phyloP scores from a whole-genome alignment of 75 land plant species.

The Adiantum capillusveneris region DNA sequence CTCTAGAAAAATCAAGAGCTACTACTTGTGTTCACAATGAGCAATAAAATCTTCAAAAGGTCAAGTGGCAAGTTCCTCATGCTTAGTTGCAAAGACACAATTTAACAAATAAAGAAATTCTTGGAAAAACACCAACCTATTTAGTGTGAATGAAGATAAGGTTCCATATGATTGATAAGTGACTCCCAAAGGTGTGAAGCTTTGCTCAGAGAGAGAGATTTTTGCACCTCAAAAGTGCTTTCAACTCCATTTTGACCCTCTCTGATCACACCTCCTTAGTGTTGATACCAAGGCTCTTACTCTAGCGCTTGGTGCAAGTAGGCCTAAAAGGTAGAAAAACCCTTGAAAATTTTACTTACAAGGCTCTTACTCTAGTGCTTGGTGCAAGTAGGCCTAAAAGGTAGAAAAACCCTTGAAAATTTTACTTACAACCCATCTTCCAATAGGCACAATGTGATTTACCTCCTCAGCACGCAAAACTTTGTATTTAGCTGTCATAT shows the following conservation, averaged over 20 bases:
- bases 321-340: too few relatives aligned
- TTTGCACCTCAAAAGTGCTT: constrained; percentile 40
- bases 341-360: too few relatives aligned
- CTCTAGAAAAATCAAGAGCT: neutral
- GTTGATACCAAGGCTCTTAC: constrained; percentile 56
- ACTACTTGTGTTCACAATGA: constrained; percentile 95
- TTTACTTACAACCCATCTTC: neutral
- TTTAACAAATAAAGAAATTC: neutral
- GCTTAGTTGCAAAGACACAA: constrained; percentile 43
- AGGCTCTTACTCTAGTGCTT: too few relatives aligned
- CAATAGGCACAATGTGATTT: neutral
- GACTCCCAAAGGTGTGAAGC: constrained; percentile 93
- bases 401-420: neutral
- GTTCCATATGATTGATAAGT: constrained; percentile 70
- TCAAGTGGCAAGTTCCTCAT: constrained; percentile 93
- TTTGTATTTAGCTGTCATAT: constrained; percentile 97
- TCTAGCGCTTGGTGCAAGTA: constrained; percentile 97
- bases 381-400: too few relatives aligned
- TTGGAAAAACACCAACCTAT: neutral
- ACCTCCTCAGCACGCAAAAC: constrained; percentile 99
- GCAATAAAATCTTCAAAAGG: constrained; percentile 97
- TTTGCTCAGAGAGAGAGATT: constrained; percentile 59
- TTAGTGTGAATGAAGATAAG: constrained; percentile 6
- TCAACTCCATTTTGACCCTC: constrained; percentile 54
- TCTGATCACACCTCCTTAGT: constrained; percentile 34